Conservation (phyloP, 257 asterid genomes). For the Solanum clarkiae region DNA sequence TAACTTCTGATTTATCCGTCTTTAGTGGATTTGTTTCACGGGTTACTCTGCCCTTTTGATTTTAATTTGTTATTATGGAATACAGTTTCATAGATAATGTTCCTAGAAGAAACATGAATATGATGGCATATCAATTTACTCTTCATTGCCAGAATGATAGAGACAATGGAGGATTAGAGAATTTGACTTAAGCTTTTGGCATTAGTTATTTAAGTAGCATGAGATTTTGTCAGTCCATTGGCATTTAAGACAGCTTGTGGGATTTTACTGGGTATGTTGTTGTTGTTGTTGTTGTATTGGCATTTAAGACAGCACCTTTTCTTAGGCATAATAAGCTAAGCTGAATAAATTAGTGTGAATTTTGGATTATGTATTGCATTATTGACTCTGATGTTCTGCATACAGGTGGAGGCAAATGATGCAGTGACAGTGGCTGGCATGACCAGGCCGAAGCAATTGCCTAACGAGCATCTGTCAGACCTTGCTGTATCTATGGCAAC, state of each 20-base stretch:
- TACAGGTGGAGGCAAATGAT: constrained; percentile 89
- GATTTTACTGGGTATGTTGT: no score
- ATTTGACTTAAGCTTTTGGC: background rate
- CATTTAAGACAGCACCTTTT: background rate
- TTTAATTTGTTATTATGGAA: background rate
- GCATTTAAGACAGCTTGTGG: background rate
- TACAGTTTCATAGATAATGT: background rate
- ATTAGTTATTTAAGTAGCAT: background rate
- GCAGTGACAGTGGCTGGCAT: constrained; percentile 92
- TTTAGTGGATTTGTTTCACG: background rate
- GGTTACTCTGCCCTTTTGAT: background rate
- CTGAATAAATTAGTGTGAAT: background rate
- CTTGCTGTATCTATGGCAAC: constrained; percentile 93
- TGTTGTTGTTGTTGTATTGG: no score
- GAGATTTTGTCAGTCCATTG: background rate
- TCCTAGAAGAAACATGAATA: background rate
- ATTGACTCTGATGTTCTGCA: constrained; percentile 2
- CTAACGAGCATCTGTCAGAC: constrained; percentile 77
- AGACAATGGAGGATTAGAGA: background rate
- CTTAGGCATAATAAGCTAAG: background rate
- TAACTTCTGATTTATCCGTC: background rate
- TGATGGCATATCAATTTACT: background rate
- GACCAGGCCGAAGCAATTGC: constrained; percentile 90
- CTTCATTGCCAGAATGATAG: background rate
- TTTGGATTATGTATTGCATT: background rate